These are phyloP conservation scores for Eleusine indica DNA, from an alignment of 176 grass and related monocot species.

Conservation along the genomic window DNA sequence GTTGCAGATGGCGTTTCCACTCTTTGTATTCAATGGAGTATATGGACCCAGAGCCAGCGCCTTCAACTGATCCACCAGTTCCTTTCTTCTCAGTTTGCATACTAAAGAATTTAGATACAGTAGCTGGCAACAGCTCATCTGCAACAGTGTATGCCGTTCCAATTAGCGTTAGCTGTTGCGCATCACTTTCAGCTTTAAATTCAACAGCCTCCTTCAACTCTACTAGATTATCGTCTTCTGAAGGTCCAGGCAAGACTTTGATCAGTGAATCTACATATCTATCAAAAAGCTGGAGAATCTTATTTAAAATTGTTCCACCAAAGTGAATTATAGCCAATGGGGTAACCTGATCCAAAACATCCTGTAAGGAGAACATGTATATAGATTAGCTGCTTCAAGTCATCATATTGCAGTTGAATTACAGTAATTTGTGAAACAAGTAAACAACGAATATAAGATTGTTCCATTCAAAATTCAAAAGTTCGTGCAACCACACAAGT, in stretches of 20 bases:
- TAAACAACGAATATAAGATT: not conserved
- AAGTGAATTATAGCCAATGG: constrained; percentile 83
- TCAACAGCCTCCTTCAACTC: constrained; percentile 66
- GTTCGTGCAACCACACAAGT: not conserved
- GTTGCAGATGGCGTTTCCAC: constrained; percentile 82
- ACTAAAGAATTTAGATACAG: constrained; percentile 75
- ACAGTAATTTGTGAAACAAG: constrained; percentile 13
- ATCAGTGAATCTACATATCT: constrained; percentile 83
- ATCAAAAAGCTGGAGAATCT: constrained; percentile 85
- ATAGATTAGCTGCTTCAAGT: constrained; percentile 35
- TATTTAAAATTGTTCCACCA: constrained; percentile 86
- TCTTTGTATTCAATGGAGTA: constrained; percentile 81
- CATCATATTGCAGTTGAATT: constrained; percentile 5
- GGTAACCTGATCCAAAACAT: constrained; percentile 90
- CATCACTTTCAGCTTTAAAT: constrained; percentile 89
- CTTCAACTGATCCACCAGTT: constrained; percentile 60
- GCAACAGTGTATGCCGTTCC: constrained; percentile 74
- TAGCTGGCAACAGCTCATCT: constrained; percentile 80
- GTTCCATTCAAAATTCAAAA: constrained; percentile 8
- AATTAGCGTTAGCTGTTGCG: constrained; percentile 78
- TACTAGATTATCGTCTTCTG: constrained; percentile 84
- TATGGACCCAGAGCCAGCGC: constrained; percentile 51
- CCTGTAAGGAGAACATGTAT: constrained; percentile 57
- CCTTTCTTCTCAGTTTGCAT: constrained; percentile 72
- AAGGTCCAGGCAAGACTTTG: constrained; percentile 72